Evolutionary conservation across 768 basidiomycete species (phyloP).

Genomic region (Tylopilus intermedius): DNA sequence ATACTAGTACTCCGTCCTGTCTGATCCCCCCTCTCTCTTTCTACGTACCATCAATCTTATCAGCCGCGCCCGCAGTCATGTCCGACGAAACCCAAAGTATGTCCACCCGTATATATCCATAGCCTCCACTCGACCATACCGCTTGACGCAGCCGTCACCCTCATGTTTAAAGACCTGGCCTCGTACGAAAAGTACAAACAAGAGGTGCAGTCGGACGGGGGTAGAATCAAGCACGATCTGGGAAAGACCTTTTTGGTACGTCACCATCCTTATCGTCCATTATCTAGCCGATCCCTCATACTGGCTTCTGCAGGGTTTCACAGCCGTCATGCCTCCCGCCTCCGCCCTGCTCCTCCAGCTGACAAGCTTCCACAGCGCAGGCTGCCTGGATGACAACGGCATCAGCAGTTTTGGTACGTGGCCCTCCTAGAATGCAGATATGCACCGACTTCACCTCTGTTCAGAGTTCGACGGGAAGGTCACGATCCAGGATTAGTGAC

Average conservation of each 20-base stretch:
- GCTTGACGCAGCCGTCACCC: constrained; percentile 5
- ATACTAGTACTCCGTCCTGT: background rate
- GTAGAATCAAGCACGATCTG: constrained; percentile 13
- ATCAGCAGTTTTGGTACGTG: constrained; percentile 14
- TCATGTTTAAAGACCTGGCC: constrained; percentile 1
- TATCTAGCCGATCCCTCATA: background rate
- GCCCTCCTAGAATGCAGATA: background rate
- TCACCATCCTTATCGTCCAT: background rate
- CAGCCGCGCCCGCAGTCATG: constrained; percentile 9
- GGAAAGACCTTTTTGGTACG: background rate
- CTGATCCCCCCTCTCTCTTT: background rate
- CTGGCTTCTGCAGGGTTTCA: constrained; percentile 13
- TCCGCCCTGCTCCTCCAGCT: background rate
- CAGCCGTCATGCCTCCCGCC: constrained; percentile 8
- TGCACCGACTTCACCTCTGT: background rate
- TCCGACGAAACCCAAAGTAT: constrained; percentile 9
- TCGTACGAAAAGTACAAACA: constrained; percentile 15
- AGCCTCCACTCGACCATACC: background rate
- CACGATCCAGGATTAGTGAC: background rate
- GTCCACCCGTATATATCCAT: background rate
- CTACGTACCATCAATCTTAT: background rate
- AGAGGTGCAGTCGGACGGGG: background rate
- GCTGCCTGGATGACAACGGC: background rate
- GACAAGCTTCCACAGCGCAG: background rate
- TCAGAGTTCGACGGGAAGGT: constrained; percentile 14